These are phyloP conservation scores for Ceratocystis variospora DNA, from an alignment of 2,329 filamentous ascomycete species.

Conservation along the genomic window DNA sequence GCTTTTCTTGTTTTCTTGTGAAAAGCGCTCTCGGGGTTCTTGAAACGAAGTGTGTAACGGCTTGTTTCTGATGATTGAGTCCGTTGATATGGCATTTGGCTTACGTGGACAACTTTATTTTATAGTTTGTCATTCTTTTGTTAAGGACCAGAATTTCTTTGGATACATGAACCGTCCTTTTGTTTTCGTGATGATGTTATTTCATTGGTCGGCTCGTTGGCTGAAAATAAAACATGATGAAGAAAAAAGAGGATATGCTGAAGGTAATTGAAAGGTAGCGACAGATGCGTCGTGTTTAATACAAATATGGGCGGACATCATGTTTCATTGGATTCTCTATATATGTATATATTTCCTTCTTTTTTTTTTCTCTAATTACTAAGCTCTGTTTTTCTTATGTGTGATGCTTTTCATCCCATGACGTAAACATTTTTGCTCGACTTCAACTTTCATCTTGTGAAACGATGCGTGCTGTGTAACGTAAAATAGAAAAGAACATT, in stretches of 20 bases:
- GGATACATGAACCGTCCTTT: too few relatives aligned
- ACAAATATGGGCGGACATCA: too few relatives aligned
- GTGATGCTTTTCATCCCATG: background rate
- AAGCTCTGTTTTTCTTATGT: background rate
- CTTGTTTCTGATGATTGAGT: background rate
- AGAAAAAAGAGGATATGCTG: too few relatives aligned
- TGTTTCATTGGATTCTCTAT: background rate
- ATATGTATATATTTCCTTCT: conserved; percentile 6
- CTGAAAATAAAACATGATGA: too few relatives aligned
- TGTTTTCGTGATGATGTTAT: too few relatives aligned
- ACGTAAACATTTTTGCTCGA: conserved; percentile 7
- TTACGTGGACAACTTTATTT: background rate
- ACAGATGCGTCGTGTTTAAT: too few relatives aligned
- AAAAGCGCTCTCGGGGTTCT: background rate
- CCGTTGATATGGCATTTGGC: background rate
- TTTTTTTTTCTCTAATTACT: background rate
- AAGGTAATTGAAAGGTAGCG: too few relatives aligned
- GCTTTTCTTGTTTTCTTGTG: background rate
- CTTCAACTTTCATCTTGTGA: background rate
- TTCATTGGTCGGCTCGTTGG: too few relatives aligned
- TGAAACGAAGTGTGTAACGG: background rate
- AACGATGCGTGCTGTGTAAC: background rate
- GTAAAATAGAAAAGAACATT: background rate
- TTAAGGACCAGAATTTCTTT: too few relatives aligned
- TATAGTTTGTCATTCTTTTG: too few relatives aligned